Conservation (phyloP, 495 filamentous ascomycete genomes). For the Aspergillus panamensis region DNA sequence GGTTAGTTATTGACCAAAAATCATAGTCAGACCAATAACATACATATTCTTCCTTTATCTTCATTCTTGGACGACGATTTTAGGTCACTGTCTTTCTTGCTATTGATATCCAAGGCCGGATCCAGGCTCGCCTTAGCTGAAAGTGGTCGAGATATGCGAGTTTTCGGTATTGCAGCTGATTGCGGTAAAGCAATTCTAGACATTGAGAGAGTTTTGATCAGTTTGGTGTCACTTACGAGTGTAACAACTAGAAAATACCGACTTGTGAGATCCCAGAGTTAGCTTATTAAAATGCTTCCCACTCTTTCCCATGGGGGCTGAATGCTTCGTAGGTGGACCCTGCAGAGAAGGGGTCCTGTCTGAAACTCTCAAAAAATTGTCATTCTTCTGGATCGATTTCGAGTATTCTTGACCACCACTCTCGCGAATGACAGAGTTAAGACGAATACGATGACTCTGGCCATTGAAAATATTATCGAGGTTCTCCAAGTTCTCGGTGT, state of each 20-base stretch:
- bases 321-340: background rate
- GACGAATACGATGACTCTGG: conserved; percentile 34
- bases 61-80: background rate
- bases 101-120: conserved; percentile 27
- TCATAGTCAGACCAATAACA: conserved; percentile 5
- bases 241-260: background rate
- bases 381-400: background rate
- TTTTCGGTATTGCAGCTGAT: conserved; percentile 1
- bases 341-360: background rate
- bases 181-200: background rate
- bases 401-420: conserved; percentile 5
- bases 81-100: background rate
- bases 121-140: conserved; percentile 12
- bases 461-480: conserved; percentile 32
- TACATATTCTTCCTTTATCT: background rate
- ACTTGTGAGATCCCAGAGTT: background rate
- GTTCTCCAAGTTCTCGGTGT: conserved; percentile 28
- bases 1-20: background rate
- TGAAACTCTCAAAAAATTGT: background rate
- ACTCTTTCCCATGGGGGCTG: too few relatives aligned
- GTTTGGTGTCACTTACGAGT: background rate
- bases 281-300: too few relatives aligned
- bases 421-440: conserved; percentile 19
- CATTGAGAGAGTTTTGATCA: background rate
- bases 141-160: background rate